Base-by-base conservation (phyloP, 1,284 basidiomycete species). In the Microbotryum lychnidis-dioicae region DNA sequence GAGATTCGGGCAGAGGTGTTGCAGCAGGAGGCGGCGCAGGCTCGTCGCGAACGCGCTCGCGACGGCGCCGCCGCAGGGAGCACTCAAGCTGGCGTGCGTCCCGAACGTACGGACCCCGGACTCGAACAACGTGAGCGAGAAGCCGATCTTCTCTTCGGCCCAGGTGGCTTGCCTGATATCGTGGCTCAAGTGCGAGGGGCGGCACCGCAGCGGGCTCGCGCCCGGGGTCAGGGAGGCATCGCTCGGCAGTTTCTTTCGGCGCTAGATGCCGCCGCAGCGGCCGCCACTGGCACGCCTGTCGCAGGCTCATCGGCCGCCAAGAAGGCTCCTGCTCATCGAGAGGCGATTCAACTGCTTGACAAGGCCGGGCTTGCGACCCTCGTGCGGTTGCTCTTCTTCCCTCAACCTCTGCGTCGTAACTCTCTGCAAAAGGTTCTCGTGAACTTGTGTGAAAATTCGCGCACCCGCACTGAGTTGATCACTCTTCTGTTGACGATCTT, bases 1-100 rank as follows among this genome's bases (percentile, higher is more conserved):
- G 92, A 97, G 72, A 88, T 99, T 61, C 87, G 96, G 14, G 91
- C 90, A 2, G 96, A 99, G 74, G 92, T 98, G 60, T 84, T 98
- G 33, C 90, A 94, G 74, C 92, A 97, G 75, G 93, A 97, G 77
- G 84, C 85, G 1, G 77, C 88, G 58, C 92, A 97, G 72, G 84
- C 85, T 55, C 77, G 48, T 73, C 76, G 42, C 60, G 72, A 62
- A 74, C 66, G 37, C 37, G 37, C 37, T 42, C 37, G 37, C 12
- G 37, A 42, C 37, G 37, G 37, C 37, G 37, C 37, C 12, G 37
- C 14, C 9, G 14, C 37, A 16, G 37, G 12, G 4, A 16, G 37
- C 37, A 4, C 37, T 16, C 37, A 42, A 42, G 16, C 37, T 42
- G 37, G 37, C 14, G 37, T 9, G 10, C 37, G 37, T 42, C 37